phyloP scores from a whole-genome alignment of 371 early-diverging fungal species.

The Saksenaea vasiformis region DNA sequence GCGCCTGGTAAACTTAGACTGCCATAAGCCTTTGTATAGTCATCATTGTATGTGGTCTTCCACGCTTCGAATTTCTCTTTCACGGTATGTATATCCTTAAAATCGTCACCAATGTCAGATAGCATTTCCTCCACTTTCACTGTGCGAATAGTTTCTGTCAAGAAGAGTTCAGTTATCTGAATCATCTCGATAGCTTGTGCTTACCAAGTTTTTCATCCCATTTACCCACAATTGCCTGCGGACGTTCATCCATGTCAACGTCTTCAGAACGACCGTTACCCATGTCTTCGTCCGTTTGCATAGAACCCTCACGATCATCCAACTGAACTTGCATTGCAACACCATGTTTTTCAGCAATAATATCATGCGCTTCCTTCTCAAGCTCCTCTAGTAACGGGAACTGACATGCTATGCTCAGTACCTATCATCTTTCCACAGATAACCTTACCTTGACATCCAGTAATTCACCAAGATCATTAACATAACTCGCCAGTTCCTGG shows the following conservation, averaged over 20 bases:
- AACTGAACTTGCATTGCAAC: constrained; percentile 40
- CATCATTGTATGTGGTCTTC: constrained; percentile 62
- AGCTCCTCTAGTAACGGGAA: constrained; percentile 64
- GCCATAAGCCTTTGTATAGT: constrained; percentile 73
- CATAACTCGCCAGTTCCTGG: constrained; percentile 61
- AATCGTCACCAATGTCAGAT: constrained; percentile 60
- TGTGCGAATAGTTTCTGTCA: constrained; percentile 19
- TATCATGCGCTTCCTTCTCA: constrained; percentile 55
- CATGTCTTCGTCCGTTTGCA: constrained; percentile 54
- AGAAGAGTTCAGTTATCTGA: constrained; percentile 2
- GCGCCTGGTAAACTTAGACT: constrained; percentile 68
- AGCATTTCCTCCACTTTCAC: constrained; percentile 26
- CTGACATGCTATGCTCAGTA: constrained; percentile 20
- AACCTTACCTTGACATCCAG: constrained; percentile 67
- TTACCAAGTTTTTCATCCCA: constrained; percentile 40
- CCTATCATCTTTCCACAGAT: background rate
- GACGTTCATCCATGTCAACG: background rate
- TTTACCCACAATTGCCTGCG: constrained; percentile 10
- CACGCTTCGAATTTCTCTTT: constrained; percentile 66
- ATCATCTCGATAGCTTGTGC: background rate
- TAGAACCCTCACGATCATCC: constrained; percentile 17
- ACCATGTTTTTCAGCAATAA: constrained; percentile 44
- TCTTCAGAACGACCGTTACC: constrained; percentile 16
- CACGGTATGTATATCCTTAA: constrained; percentile 50
- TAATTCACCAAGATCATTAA: constrained; percentile 68